Conservation (phyloP, 116 monocot genomes). For the Thalassia testudinum region DNA sequence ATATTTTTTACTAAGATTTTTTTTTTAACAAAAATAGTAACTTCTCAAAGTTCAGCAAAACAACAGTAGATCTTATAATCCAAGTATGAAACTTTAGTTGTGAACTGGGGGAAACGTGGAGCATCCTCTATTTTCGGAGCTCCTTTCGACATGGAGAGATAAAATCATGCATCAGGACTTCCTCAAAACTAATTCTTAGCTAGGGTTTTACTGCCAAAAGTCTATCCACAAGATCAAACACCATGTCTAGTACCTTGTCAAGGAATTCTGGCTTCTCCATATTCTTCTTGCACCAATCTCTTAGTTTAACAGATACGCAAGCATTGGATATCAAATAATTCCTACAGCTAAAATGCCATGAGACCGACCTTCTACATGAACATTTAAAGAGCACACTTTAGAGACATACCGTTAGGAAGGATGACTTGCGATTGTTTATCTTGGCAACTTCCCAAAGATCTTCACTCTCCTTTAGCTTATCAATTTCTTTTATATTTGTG, state of each 20-base stretch:
- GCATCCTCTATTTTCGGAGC: constrained; percentile 29
- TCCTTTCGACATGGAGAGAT: constrained; percentile 59
- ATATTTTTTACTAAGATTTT: too few species aligned
- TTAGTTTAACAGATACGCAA: constrained; percentile 30
- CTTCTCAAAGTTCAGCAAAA: too few species aligned
- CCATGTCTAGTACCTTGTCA: constrained; percentile 27
- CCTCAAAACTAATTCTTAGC: constrained; percentile 49
- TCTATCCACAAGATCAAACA: constrained; percentile 66
- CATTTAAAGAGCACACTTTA: background rate
- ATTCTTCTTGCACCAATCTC: constrained; percentile 55
- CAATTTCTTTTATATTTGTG: constrained; percentile 90
- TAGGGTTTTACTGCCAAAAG: constrained; percentile 77
- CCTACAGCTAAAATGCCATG: constrained; percentile 15
- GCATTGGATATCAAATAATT: constrained; percentile 41
- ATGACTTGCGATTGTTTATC: constrained; percentile 75
- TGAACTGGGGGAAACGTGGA: constrained; percentile 17
- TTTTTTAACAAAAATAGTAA: too few species aligned
- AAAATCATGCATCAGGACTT: constrained; percentile 71
- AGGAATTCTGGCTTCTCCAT: constrained; percentile 52
- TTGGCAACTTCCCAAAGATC: constrained; percentile 96
- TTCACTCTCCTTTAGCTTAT: constrained; percentile 82
- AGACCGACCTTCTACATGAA: background rate
- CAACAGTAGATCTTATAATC: too few species aligned
- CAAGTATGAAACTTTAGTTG: too few species aligned
- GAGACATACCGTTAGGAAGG: constrained; percentile 47